These are phyloP conservation scores for Colletotrichum australisinense DNA, from an alignment of 2,329 filamentous ascomycete genomes.

Conservation along the genomic window DNA sequence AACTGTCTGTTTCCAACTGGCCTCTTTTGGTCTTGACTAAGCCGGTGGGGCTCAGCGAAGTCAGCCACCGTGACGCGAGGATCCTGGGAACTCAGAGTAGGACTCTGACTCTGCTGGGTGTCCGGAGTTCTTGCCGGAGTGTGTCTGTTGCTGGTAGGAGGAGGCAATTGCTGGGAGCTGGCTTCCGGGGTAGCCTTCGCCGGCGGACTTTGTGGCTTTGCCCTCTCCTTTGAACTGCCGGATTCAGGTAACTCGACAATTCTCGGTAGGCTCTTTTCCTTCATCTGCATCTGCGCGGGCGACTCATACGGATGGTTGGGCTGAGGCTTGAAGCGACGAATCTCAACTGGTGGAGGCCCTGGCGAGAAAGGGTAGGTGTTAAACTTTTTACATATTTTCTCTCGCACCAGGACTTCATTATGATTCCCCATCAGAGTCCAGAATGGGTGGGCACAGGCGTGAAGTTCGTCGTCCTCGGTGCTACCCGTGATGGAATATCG, in stretches of 20 bases:
- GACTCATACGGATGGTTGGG: constrained; percentile 9
- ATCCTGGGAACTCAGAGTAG: constrained; percentile 2
- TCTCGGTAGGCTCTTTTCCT: neutral
- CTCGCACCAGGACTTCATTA: constrained; percentile 24
- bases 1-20: neutral
- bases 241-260: constrained; percentile 14
- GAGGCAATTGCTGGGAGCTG: neutral
- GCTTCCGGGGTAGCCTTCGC: neutral
- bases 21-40: constrained; percentile 9
- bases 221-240: neutral
- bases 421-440: constrained; percentile 21
- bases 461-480: neutral
- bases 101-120: constrained; percentile 17
- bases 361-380: neutral
- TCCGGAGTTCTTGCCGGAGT: constrained; percentile 28
- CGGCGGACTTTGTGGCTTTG: neutral
- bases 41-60: constrained; percentile 15
- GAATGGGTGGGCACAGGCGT: constrained; percentile 14
- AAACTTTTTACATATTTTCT: constrained; percentile 20
- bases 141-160: neutral
- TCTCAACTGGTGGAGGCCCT: constrained; percentile 13
- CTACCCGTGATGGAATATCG: constrained; percentile 23
- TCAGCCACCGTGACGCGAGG: constrained; percentile 1
- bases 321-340: constrained; percentile 21
- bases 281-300: constrained; percentile 20